Evolutionary conservation across 108 stramenopile species (phyloP), one percentile per base, ranked within the genome.

Genomic region (Nitzschia sp.): DNA sequence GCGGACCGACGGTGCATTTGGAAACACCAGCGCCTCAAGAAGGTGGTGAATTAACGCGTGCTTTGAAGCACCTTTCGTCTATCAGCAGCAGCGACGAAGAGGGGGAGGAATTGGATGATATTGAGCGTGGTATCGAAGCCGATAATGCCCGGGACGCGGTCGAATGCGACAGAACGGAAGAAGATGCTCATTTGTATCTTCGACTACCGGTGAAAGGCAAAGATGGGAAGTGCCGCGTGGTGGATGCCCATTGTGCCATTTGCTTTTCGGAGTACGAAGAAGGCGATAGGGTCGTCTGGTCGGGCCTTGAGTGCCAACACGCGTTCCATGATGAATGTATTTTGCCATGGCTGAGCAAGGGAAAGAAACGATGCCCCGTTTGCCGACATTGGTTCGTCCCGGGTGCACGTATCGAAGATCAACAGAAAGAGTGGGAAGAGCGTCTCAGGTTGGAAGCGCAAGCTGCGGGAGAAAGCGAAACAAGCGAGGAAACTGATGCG

Each of bases 251-350:
- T 0, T 90, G 89, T 58, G 68, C 86, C 9, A 77, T 90, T 32
- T 90, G 89, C 55, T 72, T 87, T 15, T 79, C 61, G 2, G 70
- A 80, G 2, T 90, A 87, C 54, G 72, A 77, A 36, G 73, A 23
- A 33, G 89, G 86, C 2, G 86, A 90, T 59, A 59, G 21, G 4
- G 35, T 90, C 4, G 81, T 83, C 11, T 70, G 82, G 56, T 87
- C 86, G 0, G 76, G 60, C 23, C 45, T 78, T 58, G 24, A 61
- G 13, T 90, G 89, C 46, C 64, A 60, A 8, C 89, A 90, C 59
- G 89, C 78, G 8, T 90, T 90, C 60, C 89, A 90, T 56, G 68
- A 77, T 21, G 89, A 87, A 17, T 90, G 89, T 59, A 76, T 87
- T 6, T 34, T 90, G 51, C 70, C 66, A 33, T 90, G 85, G 85